Percentiles rank a stretch among this genome's conserved stretches.
phyloP scores from a whole-genome alignment of 2,329 filamentous ascomycete species.

The Xylaria sp. region DNA sequence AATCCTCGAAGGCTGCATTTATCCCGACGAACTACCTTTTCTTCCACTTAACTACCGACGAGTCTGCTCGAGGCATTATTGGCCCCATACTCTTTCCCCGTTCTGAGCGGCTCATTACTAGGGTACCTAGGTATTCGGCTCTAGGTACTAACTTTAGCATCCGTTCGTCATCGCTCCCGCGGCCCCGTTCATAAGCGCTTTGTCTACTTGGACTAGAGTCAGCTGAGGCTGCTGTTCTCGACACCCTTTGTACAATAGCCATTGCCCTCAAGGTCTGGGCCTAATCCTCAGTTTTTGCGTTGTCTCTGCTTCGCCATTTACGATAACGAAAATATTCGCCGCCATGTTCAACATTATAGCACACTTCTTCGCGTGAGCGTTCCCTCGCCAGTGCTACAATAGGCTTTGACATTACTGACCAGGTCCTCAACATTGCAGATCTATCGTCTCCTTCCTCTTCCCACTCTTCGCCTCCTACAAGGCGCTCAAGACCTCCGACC shows the following conservation, averaged over 20 bases:
- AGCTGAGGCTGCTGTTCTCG: conserved; percentile 7
- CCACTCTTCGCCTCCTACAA: conserved; percentile 98
- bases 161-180: conserved; percentile 18
- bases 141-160: background rate
- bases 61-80: background rate
- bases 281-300: background rate
- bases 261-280: background rate
- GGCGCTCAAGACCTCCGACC: conserved; percentile 91
- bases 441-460: conserved; percentile 88
- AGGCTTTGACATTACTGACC: conserved; percentile 23
- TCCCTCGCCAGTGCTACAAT: background rate
- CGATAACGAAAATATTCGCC: conserved; percentile 5
- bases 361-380: conserved; percentile 40
- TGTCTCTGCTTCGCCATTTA: background rate
- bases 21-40: background rate
- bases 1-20: conserved; percentile 9
- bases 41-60: background rate
- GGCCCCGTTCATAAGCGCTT: conserved; percentile 14
- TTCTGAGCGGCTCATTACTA: conserved; percentile 7
- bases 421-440: conserved; percentile 62
- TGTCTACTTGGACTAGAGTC: conserved; percentile 13
- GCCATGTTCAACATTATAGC: conserved; percentile 42
- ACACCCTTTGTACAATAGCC: conserved; percentile 4
- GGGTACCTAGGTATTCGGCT: conserved; percentile 18
- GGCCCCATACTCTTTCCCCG: background rate